A percentile compares a stretch with the other conserved stretches of the same genome.
phyloP scores from a whole-genome alignment of 2,329 filamentous ascomycete genomes.

The Leptosphaerulina australis region DNA sequence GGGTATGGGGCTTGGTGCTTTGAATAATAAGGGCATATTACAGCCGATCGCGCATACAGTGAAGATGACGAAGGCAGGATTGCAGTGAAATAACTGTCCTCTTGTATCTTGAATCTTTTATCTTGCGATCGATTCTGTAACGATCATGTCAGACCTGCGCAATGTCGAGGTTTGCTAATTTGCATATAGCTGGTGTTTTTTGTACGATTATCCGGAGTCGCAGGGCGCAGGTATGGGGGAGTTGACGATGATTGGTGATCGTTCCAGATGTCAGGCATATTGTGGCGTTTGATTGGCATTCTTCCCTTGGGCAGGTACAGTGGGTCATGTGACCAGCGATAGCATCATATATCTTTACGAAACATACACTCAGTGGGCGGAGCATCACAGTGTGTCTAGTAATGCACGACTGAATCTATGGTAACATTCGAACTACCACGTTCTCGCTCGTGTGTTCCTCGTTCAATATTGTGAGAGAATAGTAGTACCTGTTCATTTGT shows the following conservation, averaged over 20 bases:
- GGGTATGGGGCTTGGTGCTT: constrained; percentile 81
- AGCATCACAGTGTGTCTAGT: too few species aligned
- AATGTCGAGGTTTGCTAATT: background rate
- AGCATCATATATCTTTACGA: background rate
- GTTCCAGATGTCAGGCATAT: background rate
- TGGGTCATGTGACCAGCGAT: background rate
- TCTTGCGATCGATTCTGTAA: background rate
- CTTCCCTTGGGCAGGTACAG: background rate
- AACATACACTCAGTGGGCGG: background rate
- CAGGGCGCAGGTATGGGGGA: constrained; percentile 1
- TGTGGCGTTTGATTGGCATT: constrained; percentile 6
- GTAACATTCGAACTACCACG: too few species aligned
- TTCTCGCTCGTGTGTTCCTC: too few species aligned
- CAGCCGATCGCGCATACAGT: constrained; percentile 86
- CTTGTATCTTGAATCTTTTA: background rate
- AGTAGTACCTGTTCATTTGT: too few species aligned
- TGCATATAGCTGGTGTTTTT: constrained; percentile 6
- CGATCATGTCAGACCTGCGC: background rate
- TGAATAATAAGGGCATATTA: constrained; percentile 85
- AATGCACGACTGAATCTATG: too few species aligned
- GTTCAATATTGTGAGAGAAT: too few species aligned
- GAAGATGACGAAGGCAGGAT: constrained; percentile 81
- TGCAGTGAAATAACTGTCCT: constrained; percentile 49
- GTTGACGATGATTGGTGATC: background rate
- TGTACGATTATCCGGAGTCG: constrained; percentile 10